Evolutionary conservation across 1,139 yeast genomes (phyloP), one percentile per base, ranked within the genome.

Genomic region (Magnusiomyces sp.): DNA sequence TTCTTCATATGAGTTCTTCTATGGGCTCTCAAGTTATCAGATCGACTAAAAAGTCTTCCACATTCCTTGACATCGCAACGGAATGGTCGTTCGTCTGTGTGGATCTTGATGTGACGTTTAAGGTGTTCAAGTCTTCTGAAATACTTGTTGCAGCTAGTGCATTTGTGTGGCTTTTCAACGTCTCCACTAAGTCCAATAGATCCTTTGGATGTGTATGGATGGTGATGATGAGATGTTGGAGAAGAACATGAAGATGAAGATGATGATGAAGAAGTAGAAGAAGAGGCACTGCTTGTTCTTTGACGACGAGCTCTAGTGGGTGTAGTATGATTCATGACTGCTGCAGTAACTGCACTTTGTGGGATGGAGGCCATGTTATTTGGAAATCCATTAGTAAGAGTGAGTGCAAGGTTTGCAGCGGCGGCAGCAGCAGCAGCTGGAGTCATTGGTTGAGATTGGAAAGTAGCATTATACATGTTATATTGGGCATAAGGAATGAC

Each of bases 121-220:
- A 90, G 87, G 70, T 92, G 96, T 62, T 92, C 96, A 36, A 94
- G 90, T 54, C 97, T 75, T 63, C 87, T 90, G 72, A 90, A 90
- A 60, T 95, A 82, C 54, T 88, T 72, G n/a, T 85, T 83, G 58
- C 73, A 70, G 47, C 59, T 55, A 33, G 52, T 55, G 70, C 97
- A 89, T 57, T 75, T 75, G 66, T 85, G 90, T 47, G 79, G 81
- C 48, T 83, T 83, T 59, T 76, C 80, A 60, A 17, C 32, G 5
- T 39, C 42, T 9, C 47, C 31, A 13, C 47, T 45, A 23, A 45
- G n/a, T n/a, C n/a, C n/a, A n/a, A n/a, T n/a, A n/a, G n/a, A n/a
- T n/a, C n/a, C n/a, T n/a, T n/a, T n/a, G n/a, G n/a, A n/a, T n/a
- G n/a, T n/a, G n/a, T n/a, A n/a, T n/a, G n/a, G n/a, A n/a, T n/a